Percentiles rank a stretch among this genome's conserved stretches.
phyloP scores from a whole-genome alignment of 441 rosid species.

The Croton laevigatus region DNA sequence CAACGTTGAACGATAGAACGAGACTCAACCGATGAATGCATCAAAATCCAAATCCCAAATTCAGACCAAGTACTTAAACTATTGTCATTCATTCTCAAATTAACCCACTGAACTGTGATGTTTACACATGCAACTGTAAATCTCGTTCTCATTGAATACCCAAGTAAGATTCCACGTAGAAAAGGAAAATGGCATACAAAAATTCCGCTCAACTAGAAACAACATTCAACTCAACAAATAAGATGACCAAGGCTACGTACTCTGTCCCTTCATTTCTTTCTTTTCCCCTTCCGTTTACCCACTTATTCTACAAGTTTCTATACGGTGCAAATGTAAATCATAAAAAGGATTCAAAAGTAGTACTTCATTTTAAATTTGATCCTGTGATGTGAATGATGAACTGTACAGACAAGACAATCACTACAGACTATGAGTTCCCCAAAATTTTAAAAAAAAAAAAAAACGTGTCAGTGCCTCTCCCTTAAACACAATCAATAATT shows the following conservation, averaged over 20 bases:
- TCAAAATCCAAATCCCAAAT: too few relatives aligned
- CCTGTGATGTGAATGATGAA: neutral
- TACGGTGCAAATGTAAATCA: neutral
- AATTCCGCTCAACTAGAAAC: neutral
- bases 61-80: too few relatives aligned
- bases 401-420: neutral
- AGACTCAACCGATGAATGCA: too few relatives aligned
- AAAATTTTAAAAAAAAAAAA: neutral
- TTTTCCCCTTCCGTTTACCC: neutral
- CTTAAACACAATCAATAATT: neutral
- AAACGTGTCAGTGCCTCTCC: neutral
- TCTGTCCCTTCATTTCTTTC: neutral
- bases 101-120: too few relatives aligned
- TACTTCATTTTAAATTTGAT: neutral
- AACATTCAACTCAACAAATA: neutral
- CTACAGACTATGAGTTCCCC: neutral
- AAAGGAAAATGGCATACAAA: neutral
- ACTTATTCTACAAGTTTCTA: neutral
- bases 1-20: too few relatives aligned
- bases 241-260: neutral
- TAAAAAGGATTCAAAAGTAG: neutral
- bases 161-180: too few relatives aligned
- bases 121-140: too few relatives aligned
- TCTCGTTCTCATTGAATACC: too few relatives aligned
- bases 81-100: too few relatives aligned